These are phyloP conservation scores for Zanthoxylum bungeanum DNA, from an alignment of 345 rosid species.

Conservation along the genomic window DNA sequence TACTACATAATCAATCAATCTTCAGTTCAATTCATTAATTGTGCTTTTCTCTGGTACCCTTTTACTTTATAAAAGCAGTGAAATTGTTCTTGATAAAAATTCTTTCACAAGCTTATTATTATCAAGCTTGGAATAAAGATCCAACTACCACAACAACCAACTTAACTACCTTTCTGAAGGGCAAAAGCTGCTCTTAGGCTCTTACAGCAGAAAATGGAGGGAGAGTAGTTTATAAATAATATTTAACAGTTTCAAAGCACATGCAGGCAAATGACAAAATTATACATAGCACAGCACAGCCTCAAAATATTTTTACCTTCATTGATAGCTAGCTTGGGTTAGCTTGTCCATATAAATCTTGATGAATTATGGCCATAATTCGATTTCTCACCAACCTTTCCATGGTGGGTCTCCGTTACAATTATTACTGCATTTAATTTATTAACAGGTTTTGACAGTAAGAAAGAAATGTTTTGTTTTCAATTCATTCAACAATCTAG, in stretches of 20 bases:
- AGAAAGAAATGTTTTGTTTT: neutral
- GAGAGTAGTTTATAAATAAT: neutral
- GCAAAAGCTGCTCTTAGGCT: neutral
- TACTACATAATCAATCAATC: neutral
- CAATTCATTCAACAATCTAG: neutral
- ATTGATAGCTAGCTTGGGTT: neutral
- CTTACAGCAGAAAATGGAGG: neutral
- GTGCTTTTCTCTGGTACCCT: neutral
- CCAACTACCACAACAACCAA: conserved; percentile 36
- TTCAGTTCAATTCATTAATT: no score
- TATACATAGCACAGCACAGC: neutral
- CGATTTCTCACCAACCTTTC: neutral
- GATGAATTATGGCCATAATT: conserved; percentile 1
- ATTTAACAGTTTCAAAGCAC: neutral
- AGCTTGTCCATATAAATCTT: neutral
- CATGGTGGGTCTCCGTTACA: neutral
- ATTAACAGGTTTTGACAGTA: neutral
- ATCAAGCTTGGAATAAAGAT: conserved; percentile 1
- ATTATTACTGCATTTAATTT: neutral
- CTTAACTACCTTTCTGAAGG: conserved; percentile 24
- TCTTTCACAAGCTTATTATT: neutral
- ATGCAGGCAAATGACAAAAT: conserved; percentile 2
- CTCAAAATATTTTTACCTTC: neutral
- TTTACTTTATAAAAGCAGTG: neutral
- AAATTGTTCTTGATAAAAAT: neutral